Conservation (phyloP, 192 early-diverging fungal genomes). For the Obelidium mucronatum region DNA sequence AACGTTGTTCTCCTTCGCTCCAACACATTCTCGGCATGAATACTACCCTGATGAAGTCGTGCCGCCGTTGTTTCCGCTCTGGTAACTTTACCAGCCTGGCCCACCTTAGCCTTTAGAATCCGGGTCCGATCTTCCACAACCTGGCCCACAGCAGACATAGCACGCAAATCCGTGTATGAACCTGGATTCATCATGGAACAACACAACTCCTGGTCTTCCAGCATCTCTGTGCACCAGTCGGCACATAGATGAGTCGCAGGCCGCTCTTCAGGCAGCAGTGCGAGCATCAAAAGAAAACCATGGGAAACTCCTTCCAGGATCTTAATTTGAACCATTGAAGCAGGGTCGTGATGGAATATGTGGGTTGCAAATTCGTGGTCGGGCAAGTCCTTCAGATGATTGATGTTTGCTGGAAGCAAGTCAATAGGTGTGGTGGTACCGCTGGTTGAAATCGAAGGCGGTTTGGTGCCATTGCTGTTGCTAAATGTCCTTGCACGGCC, state of each 20-base stretch:
- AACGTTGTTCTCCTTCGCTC: conserved; percentile 45
- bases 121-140: conserved; percentile 12
- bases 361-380: conserved; percentile 43
- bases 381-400: neutral
- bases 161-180: conserved; percentile 33
- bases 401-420: neutral
- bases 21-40: conserved; percentile 48
- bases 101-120: conserved; percentile 17
- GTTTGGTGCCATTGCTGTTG: no score
- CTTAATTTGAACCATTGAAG: conserved; percentile 67
- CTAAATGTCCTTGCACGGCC: no score
- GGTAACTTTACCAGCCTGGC: conserved; percentile 1
- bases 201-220: conserved; percentile 39
- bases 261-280: conserved; percentile 75
- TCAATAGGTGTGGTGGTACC: no score
- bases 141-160: conserved; percentile 1
- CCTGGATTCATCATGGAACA: conserved; percentile 29
- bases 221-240: conserved; percentile 53
- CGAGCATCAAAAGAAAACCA: conserved; percentile 69
- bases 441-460: no score
- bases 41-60: conserved; percentile 36
- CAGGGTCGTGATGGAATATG: conserved; percentile 54
- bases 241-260: conserved; percentile 48
- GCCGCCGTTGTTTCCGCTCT: neutral
- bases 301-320: conserved; percentile 77